Percentiles rank a stretch among this genome's conserved stretches.
Evolutionary conservation across 1,139 yeast species (phyloP).

Genomic region (Candida sojae): DNA sequence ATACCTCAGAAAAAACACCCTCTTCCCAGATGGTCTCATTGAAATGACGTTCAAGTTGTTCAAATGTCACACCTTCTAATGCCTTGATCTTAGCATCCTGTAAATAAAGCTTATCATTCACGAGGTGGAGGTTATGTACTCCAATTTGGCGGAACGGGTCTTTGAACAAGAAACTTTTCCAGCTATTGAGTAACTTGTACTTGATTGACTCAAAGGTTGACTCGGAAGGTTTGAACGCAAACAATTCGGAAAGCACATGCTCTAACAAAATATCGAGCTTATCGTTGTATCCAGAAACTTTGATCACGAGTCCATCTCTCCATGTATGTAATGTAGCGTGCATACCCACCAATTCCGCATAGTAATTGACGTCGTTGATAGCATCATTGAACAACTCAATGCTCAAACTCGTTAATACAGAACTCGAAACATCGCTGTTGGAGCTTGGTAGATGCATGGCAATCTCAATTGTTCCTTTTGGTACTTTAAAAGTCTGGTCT

Average conservation of each 20-base stretch:
- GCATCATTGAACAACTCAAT: conserved; percentile 74
- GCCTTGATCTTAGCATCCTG: conserved; percentile 61
- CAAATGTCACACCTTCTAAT: conserved; percentile 46
- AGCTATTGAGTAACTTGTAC: conserved; percentile 61
- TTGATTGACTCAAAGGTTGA: conserved; percentile 68
- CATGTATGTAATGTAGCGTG: conserved; percentile 57
- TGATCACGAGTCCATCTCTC: conserved; percentile 70
- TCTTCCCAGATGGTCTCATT: conserved; percentile 40
- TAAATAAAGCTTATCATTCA: conserved; percentile 72
- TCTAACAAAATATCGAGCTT: conserved; percentile 66
- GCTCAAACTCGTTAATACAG: conserved; percentile 61
- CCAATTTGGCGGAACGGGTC: conserved; percentile 80
- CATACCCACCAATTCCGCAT: conserved; percentile 83
- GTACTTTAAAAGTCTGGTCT: conserved; percentile 87
- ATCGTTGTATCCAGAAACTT: conserved; percentile 80
- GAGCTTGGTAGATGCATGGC: conserved; percentile 68
- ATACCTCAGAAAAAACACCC: conserved; percentile 63
- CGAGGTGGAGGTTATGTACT: conserved; percentile 56
- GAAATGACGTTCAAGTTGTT: conserved; percentile 50
- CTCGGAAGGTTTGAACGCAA: conserved; percentile 50
- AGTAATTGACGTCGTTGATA: conserved; percentile 74
- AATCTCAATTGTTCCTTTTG: conserved; percentile 74
- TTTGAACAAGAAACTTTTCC: conserved; percentile 69
- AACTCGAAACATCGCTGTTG: conserved; percentile 54
- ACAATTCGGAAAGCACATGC: conserved; percentile 56